Evolutionary conservation across 495 filamentous ascomycete species (phyloP), one percentile per base, ranked within the genome.

Genomic region (Penicillium ochrochloron): DNA sequence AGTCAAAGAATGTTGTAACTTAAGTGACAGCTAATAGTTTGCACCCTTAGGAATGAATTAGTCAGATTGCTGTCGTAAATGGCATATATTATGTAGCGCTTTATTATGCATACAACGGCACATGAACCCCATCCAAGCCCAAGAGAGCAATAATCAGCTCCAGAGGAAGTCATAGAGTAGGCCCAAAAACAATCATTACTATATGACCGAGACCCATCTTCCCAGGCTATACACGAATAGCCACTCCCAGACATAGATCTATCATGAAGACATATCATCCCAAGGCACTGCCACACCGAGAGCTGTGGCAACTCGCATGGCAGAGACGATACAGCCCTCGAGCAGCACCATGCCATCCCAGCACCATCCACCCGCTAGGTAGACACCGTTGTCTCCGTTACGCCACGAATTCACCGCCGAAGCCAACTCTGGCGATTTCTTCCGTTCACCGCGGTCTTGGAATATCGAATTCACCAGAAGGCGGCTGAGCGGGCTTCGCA

Each of bases 261-360:
- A 6, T 44, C 31, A 61, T 54, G 23, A 34, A 7, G 35, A n/a
- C 5, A 21, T 29, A 25, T 54, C 54, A 54, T 66, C 58, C 77
- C 78, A 81, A 1, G 78, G 78, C n/a, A 85, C 73, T 19, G 79
- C 65, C 15, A 86, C 82, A 3, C 75, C 83, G 33, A 88, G 73
- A 2, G 66, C 75, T 14, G 68, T 64, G 1, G 84, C 85, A 46
- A 88, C 78, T 15, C 78, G 71, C 68, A 82, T 80, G 0, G 85
- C 83, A 17, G 84, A 86, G 5, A 81, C 75, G 15, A 86, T 70
- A 60, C 86, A 88, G 10, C 86, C 86, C 65, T 88, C 84, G 14
- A 88, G 68, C 60, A 88, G 54, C 11, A 87, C 86, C 85, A 87
- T 86, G 0, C 86, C 86, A 75, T 88, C 86, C 85, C 86, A 87